These are phyloP conservation scores for Eremothecium sinecaudum DNA, from an alignment of 1,139 yeast genomes.

Conservation along the genomic window DNA sequence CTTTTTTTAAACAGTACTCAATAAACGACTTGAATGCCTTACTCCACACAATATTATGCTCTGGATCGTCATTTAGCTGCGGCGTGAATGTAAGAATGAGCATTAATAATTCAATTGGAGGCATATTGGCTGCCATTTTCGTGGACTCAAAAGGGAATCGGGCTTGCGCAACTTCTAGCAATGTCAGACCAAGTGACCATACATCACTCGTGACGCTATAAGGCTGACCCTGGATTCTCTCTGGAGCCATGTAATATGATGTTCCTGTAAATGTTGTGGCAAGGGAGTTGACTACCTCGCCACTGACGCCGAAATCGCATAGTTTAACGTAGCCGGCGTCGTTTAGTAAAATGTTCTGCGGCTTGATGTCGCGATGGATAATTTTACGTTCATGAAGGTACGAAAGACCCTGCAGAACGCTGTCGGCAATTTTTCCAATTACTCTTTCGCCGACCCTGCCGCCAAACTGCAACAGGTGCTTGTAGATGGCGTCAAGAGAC, in stretches of 20 bases:
- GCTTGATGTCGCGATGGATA: slow-evolving; percentile 89
- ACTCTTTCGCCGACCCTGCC: slow-evolving; percentile 91
- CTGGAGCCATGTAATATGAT: slow-evolving; percentile 97
- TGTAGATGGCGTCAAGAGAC: slow-evolving; percentile 84
- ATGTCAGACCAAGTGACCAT: slow-evolving; percentile 89
- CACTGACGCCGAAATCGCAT: slow-evolving; percentile 98
- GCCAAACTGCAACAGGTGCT: slow-evolving; percentile 49
- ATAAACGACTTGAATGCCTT: slow-evolving; percentile 75
- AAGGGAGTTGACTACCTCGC: slow-evolving; percentile 87
- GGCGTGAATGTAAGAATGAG: slow-evolving; percentile 80
- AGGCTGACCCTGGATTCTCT: slow-evolving; percentile 88
- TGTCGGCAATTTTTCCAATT: slow-evolving; percentile 78
- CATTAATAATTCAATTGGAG: slow-evolving; percentile 80
- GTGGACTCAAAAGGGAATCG: slow-evolving; percentile 57
- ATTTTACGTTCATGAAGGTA: slow-evolving; percentile 81
- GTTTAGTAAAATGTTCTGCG: slow-evolving; percentile 79
- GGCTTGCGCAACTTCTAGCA: slow-evolving; percentile 87
- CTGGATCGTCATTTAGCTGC: slow-evolving; percentile 64
- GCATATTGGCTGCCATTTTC: slow-evolving; percentile 34
- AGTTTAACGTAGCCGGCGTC: slow-evolving; percentile 71
- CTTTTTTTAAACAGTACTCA: slow-evolving; percentile 71
- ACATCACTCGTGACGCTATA: slow-evolving; percentile 92
- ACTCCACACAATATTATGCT: slow-evolving; percentile 71
- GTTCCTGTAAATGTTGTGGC: slow-evolving; percentile 97
- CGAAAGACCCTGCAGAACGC: slow-evolving; percentile 73